Conservation (phyloP, 495 filamentous ascomycete species). For the Sporormia fimetaria region DNA sequence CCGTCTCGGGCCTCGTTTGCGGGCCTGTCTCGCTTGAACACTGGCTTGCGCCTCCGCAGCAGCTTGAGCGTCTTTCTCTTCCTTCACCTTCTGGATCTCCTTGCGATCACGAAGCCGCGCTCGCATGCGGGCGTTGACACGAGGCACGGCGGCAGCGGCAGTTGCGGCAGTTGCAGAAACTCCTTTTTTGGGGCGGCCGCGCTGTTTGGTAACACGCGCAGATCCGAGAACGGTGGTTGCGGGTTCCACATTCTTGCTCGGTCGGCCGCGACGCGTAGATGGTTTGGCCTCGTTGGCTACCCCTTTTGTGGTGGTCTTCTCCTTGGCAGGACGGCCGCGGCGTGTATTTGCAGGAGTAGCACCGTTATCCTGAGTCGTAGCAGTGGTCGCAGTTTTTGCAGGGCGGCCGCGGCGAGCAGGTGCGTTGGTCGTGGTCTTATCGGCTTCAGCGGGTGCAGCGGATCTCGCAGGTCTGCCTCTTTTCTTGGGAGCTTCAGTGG, state of each 20-base stretch:
- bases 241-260: constrained; percentile 1
- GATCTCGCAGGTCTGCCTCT: too few relatives aligned
- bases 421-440: too few relatives aligned
- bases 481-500: not conserved
- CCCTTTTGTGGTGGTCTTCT: too few relatives aligned
- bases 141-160: not conserved
- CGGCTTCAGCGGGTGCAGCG: too few relatives aligned
- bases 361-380: too few relatives aligned
- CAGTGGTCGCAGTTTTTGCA: too few relatives aligned
- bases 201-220: constrained; percentile 2
- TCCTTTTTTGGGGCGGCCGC: too few relatives aligned
- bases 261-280: constrained; percentile 2
- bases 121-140: constrained; percentile 1
- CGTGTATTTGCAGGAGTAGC: too few relatives aligned
- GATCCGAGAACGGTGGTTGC: constrained; percentile 1
- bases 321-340: too few relatives aligned
- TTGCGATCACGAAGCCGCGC: constrained; percentile 1
- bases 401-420: too few relatives aligned
- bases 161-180: not conserved
- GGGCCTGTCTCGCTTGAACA: not conserved
- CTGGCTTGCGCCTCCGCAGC: not conserved
- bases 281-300: too few relatives aligned
- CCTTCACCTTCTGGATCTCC: not conserved
- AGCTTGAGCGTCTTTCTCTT: not conserved
- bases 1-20: too few relatives aligned